Conservation (phyloP, 2,329 filamentous ascomycete species). For the Ophiostoma sp. region DNA sequence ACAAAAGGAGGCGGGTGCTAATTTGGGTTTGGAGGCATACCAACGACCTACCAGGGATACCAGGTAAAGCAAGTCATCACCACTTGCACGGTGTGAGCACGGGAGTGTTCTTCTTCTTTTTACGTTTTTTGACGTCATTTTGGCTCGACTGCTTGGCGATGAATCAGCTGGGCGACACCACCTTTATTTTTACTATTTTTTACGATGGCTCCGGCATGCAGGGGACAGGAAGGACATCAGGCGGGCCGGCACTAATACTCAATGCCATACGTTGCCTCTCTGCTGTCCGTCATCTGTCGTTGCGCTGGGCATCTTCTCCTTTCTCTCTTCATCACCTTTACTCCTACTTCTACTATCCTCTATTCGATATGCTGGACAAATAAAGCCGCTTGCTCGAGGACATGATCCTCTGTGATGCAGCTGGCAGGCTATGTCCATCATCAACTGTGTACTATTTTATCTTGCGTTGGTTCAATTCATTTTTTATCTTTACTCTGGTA, state of each 20-base stretch:
- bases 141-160: neutral
- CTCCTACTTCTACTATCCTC: conserved; percentile 1
- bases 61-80: neutral
- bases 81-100: neutral
- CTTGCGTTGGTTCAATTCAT: neutral
- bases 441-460: conserved; percentile 7
- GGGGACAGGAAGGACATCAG: neutral
- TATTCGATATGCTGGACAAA: conserved; percentile 9
- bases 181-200: neutral
- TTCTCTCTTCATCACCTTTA: neutral
- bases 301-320: neutral
- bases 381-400: neutral
- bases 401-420: neutral
- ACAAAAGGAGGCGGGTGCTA: neutral
- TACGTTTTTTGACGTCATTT: neutral
- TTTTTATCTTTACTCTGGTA: neutral
- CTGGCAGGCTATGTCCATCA: neutral
- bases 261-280: neutral
- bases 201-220: neutral
- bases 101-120: neutral
- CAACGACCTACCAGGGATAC: neutral
- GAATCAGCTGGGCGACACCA: neutral
- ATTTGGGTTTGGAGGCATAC: neutral
- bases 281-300: neutral
- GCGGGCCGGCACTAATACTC: neutral